phyloP scores from a whole-genome alignment of 2,329 filamentous ascomycete species.

The Fonsecaea pugnacius region DNA sequence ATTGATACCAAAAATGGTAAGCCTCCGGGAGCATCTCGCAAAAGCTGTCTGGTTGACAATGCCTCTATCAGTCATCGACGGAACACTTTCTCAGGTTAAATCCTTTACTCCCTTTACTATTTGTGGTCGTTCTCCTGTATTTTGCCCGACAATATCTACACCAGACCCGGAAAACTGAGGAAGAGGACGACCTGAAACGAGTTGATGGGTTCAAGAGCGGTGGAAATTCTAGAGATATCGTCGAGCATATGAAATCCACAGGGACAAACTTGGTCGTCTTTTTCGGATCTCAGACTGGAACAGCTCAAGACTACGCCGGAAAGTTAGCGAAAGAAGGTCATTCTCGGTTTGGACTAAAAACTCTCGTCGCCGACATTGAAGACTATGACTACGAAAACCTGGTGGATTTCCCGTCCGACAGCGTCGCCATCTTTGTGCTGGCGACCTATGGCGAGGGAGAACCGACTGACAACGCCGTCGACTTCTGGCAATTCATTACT shows the following conservation, averaged over 20 bases:
- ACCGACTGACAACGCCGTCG: conserved; percentile 96
- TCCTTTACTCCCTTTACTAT: no score
- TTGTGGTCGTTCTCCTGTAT: no score
- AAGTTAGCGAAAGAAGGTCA: conserved; percentile 95
- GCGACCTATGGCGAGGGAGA: conserved; percentile 98
- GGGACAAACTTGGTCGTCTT: conserved; percentile 98
- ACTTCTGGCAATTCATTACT: conserved; percentile 96
- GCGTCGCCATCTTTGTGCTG: conserved; percentile 90
- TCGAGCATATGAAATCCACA: conserved; percentile 86
- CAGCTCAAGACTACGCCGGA: conserved; percentile 96
- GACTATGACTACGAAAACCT: conserved; percentile 97
- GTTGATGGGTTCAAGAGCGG: no score
- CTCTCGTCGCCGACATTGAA: conserved; percentile 96
- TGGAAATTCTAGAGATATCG: no score
- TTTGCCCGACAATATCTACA: no score
- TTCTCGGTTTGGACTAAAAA: conserved; percentile 92
- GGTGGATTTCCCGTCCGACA: conserved; percentile 83
- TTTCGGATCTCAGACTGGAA: conserved; percentile 97
- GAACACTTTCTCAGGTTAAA: no score
- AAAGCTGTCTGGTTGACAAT: no score
- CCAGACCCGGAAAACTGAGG: no score
- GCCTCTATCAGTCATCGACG: no score
- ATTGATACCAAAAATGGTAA: no score
- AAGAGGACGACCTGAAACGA: no score
- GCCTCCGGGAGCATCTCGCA: no score